Evolutionary conservation across 305 asterid species (phyloP).

Genomic region (Fraxinus angustifolia): DNA sequence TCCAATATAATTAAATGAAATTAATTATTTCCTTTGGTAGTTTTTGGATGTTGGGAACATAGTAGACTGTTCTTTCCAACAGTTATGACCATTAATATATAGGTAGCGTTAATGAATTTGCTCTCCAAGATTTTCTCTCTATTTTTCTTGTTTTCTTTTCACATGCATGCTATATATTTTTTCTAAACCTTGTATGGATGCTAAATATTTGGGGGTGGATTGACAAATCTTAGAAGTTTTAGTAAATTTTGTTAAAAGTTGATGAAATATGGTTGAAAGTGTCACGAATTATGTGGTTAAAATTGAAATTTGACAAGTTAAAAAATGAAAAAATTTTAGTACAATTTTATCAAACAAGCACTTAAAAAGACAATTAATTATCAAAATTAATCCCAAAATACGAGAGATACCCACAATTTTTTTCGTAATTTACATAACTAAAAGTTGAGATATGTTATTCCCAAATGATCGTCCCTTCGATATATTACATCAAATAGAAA

Average conservation of each 20-base stretch:
- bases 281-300: neutral
- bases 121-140: neutral
- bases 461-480: neutral
- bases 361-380: neutral
- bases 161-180: neutral
- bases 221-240: neutral
- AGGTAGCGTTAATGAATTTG: neutral
- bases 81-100: neutral
- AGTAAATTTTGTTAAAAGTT: too few relatives aligned
- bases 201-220: neutral
- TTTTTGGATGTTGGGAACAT: neutral
- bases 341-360: neutral
- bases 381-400: neutral
- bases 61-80: neutral
- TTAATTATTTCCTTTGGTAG: neutral
- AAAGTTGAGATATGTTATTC: neutral
- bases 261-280: neutral
- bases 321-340: too few relatives aligned
- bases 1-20: slow-evolving; percentile 11
- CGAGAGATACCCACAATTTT: neutral
- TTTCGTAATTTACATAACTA: too few relatives aligned
- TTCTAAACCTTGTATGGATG: neutral
- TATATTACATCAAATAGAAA: neutral
- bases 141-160: neutral
- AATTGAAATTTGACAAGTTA: too few relatives aligned